Conservation (phyloP, 2,329 filamentous ascomycete genomes). For the Colletotrichum spaethianum region DNA sequence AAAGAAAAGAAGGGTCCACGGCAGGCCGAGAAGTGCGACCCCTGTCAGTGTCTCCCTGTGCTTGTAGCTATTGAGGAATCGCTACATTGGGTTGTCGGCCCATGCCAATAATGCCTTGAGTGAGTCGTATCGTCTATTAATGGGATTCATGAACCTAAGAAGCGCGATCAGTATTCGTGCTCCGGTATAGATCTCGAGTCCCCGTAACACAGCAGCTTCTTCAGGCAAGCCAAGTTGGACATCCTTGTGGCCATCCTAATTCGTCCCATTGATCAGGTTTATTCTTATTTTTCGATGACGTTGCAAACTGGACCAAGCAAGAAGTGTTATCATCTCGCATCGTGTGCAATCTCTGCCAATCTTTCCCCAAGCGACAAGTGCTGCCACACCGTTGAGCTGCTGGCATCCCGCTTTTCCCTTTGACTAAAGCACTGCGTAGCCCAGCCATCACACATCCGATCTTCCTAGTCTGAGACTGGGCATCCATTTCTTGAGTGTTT, state of each 20-base stretch:
- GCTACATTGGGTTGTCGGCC: not conserved
- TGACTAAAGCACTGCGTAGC: slow-evolving; percentile 2
- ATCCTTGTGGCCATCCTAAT: too few relatives aligned
- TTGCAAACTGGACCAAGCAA: not conserved
- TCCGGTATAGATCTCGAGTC: not conserved
- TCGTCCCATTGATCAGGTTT: not conserved
- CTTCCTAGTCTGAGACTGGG: not conserved
- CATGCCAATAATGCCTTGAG: not conserved
- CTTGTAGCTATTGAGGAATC: not conserved
- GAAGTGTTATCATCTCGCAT: not conserved
- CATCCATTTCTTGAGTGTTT: not conserved
- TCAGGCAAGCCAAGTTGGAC: not conserved
- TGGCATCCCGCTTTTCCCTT: not conserved
- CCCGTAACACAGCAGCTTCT: not conserved
- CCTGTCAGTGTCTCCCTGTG: not conserved
- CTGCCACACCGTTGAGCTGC: not conserved
- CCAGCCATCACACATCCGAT: not conserved
- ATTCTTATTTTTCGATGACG: not conserved
- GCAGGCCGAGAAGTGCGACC: not conserved
- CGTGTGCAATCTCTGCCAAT: not conserved
- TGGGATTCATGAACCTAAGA: not conserved
- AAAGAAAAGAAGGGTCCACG: slow-evolving; percentile 18
- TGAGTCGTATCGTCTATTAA: not conserved
- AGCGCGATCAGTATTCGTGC: not conserved
- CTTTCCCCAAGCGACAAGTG: too few relatives aligned